Conservation (phyloP, 2,329 filamentous ascomycete genomes). For the Westerdykella sp. region DNA sequence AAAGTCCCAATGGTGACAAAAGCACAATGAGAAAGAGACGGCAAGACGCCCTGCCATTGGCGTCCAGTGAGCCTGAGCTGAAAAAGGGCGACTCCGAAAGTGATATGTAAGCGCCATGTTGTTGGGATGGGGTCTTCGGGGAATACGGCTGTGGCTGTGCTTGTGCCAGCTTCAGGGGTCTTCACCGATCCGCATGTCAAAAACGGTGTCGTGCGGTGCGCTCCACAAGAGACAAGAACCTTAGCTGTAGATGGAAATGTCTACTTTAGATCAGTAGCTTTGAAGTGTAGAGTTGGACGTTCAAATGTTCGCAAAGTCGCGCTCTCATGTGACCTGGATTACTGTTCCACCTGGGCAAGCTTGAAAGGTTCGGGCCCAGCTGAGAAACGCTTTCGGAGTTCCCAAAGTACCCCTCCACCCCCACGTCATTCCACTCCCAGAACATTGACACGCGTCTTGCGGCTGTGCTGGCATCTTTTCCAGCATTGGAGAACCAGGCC, state of each 20-base stretch:
- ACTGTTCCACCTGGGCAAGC: too few relatives aligned
- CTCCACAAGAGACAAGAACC: too few relatives aligned
- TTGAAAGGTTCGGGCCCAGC: too few relatives aligned
- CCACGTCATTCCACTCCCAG: neutral
- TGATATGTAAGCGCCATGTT: neutral
- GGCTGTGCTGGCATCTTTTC: constrained; percentile 3
- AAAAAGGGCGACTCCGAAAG: neutral
- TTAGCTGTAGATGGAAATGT: too few relatives aligned
- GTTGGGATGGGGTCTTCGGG: constrained; percentile 6
- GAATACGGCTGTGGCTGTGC: constrained; percentile 21
- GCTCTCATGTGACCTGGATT: too few relatives aligned
- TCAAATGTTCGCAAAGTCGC: too few relatives aligned
- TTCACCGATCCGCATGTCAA: neutral
- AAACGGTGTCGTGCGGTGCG: too few relatives aligned
- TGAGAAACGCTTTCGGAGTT: too few relatives aligned
- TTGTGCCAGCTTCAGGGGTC: constrained; percentile 12
- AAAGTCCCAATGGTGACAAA: neutral
- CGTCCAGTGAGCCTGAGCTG: constrained; percentile 3
- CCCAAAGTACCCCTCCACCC: constrained; percentile 1
- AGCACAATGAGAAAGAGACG: too few relatives aligned
- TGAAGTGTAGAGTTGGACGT: too few relatives aligned
- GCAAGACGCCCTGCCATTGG: neutral
- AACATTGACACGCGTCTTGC: constrained; percentile 5
- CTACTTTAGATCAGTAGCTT: neutral
- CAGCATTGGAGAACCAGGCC: constrained; percentile 8